Conservation (phyloP, 1,284 basidiomycete species). For the Ustilago lituana region DNA sequence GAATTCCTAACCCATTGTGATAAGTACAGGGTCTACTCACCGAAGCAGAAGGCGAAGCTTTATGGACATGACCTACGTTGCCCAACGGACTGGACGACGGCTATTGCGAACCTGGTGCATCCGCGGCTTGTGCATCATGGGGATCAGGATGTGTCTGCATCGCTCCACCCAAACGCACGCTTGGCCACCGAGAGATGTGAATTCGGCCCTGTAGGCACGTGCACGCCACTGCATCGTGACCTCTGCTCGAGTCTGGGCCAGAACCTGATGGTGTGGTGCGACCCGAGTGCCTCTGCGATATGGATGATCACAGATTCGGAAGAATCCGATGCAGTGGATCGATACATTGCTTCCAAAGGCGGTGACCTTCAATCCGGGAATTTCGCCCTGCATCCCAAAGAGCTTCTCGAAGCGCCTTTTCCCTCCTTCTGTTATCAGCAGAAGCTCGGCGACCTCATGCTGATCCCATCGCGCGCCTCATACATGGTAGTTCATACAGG, state of each 20-base stretch:
- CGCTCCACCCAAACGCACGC: slow-evolving; percentile 1
- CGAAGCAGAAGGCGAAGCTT: slow-evolving; percentile 11
- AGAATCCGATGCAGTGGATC: slow-evolving; percentile 16
- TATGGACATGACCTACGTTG: slow-evolving; percentile 22
- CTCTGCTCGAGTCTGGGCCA: slow-evolving; percentile 41
- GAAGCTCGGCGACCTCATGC: slow-evolving; percentile 35
- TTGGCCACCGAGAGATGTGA: slow-evolving; percentile 10
- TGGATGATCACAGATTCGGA: slow-evolving; percentile 30
- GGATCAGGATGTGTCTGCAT: slow-evolving; percentile 16
- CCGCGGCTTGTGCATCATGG: slow-evolving; percentile 27
- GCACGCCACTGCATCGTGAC: slow-evolving; percentile 23
- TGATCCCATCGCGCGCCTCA: slow-evolving; percentile 30
- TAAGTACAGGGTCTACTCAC: not conserved
- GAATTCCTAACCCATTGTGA: slow-evolving; percentile 20
- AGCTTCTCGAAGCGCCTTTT: slow-evolving; percentile 26
- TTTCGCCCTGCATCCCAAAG: slow-evolving; percentile 17
- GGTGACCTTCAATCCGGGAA: slow-evolving; percentile 11
- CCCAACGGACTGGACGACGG: slow-evolving; percentile 5
- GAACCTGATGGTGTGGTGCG: slow-evolving; percentile 36
- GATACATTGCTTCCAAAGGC: slow-evolving; percentile 19
- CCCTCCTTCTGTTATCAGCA: slow-evolving; percentile 24
- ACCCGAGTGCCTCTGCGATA: slow-evolving; percentile 17
- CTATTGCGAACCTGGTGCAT: slow-evolving; percentile 11
- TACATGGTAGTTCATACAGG: slow-evolving; percentile 28
- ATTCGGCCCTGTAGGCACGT: slow-evolving; percentile 23